Percentiles rank a stretch among this genome's conserved stretches.
These are phyloP conservation scores for Babesia sp. DNA, from an alignment of 169 alveolate species.

Conservation along the genomic window DNA sequence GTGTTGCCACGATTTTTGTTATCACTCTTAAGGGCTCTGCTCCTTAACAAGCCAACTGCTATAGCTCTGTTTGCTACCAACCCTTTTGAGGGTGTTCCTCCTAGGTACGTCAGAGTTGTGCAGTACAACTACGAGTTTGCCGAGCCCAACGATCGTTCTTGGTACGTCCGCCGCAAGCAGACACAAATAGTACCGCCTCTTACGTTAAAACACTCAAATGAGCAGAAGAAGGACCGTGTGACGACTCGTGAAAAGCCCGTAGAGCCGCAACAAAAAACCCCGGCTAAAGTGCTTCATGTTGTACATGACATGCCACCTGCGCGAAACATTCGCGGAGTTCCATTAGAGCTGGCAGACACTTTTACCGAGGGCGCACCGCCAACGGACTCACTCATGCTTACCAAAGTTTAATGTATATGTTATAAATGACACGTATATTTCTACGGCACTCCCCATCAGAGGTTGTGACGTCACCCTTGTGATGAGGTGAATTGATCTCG, in stretches of 20 bases:
- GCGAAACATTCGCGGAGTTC: slow-evolving; percentile 29
- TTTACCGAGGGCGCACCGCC: slow-evolving; percentile 24
- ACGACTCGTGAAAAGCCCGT: no score
- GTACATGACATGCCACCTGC: slow-evolving; percentile 45
- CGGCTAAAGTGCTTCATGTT: slow-evolving; percentile 20
- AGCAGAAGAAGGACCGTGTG: not conserved
- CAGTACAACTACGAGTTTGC: slow-evolving; percentile 41
- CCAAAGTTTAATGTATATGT: slow-evolving; percentile 11
- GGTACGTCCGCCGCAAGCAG: slow-evolving; percentile 15
- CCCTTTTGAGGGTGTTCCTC: slow-evolving; percentile 44
- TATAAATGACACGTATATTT: no score
- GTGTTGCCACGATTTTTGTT: slow-evolving; percentile 23
- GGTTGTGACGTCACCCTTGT: no score
- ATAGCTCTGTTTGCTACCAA: slow-evolving; percentile 13
- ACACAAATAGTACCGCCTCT: slow-evolving; percentile 56
- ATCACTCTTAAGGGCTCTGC: slow-evolving; percentile 13
- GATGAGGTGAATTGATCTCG: no score
- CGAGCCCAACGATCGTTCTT: not conserved
- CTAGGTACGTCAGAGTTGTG: slow-evolving; percentile 55
- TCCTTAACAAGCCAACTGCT: slow-evolving; percentile 18
- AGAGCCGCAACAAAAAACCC: not conserved
- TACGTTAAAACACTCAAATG: not conserved
- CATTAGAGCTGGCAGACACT: slow-evolving; percentile 54
- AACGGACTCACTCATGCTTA: slow-evolving; percentile 37
- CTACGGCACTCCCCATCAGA: no score